Conservation (phyloP, 768 basidiomycete genomes). For the Fistulinella prunicolor region DNA sequence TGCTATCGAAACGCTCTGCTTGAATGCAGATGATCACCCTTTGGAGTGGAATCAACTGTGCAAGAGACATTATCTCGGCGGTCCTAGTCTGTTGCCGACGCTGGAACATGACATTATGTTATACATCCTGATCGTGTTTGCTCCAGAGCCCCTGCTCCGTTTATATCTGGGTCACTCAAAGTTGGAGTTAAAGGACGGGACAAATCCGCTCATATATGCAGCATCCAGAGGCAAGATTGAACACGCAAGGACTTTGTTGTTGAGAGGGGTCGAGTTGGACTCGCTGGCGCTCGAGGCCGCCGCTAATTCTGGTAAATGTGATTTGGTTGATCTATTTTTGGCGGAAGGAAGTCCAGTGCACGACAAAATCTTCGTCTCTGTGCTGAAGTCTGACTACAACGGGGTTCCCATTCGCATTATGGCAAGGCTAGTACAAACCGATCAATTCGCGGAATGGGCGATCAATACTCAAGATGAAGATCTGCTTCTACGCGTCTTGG, state of each 20-base stretch:
- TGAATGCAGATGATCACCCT: neutral
- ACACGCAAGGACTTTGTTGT: neutral
- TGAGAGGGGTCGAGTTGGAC: neutral
- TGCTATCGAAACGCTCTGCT: neutral
- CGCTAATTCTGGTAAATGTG: rapidly evolving
- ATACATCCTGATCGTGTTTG: neutral
- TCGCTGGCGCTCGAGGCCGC: constrained; percentile 1
- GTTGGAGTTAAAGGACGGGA: neutral
- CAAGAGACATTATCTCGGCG: neutral
- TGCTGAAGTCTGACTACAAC: neutral
- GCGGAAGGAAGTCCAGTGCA: neutral
- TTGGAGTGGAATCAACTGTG: constrained; percentile 3
- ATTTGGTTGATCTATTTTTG: neutral
- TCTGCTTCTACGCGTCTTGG: neutral
- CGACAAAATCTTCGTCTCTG: neutral
- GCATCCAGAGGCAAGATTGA: neutral
- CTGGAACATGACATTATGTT: constrained; percentile 1
- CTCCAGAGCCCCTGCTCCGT: neutral
- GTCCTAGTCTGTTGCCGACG: too few species aligned
- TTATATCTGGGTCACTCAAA: neutral
- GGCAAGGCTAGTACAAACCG: constrained; percentile 6
- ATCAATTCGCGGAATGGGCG: constrained; percentile 14
- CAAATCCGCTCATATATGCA: too few species aligned
- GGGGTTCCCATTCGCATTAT: neutral
- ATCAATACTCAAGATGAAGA: neutral